phyloP scores from a whole-genome alignment of 2,329 filamentous ascomycete species.

The Penicillium psychrosexuale region DNA sequence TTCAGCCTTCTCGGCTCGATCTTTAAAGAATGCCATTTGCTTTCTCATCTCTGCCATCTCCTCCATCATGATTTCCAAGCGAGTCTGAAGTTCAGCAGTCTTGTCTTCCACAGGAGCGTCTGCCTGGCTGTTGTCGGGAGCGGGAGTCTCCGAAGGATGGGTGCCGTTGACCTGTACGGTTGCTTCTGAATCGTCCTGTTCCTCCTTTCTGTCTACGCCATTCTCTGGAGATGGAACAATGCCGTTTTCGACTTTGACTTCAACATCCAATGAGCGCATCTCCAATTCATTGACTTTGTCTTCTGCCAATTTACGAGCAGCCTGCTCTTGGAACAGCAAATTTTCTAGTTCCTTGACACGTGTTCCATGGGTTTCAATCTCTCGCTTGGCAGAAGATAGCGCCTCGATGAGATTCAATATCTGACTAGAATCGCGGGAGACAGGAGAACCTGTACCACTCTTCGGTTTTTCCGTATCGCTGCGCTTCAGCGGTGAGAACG shows the following conservation, averaged over 20 bases:
- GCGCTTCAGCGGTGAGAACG: conserved; percentile 63
- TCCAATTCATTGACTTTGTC: conserved; percentile 71
- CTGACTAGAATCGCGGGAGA: conserved; percentile 62
- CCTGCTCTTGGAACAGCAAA: conserved; percentile 72
- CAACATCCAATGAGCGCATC: conserved; percentile 50
- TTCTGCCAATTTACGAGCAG: conserved; percentile 79
- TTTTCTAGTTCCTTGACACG: conserved; percentile 79
- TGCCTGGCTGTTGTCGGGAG: conserved; percentile 11
- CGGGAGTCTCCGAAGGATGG: conserved; percentile 7
- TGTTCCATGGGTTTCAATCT: conserved; percentile 77
- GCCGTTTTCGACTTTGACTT: conserved; percentile 46
- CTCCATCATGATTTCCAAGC: conserved; percentile 70
- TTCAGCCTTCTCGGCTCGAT: conserved; percentile 77
- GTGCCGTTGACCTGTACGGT: conserved; percentile 13
- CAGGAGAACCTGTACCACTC: conserved; percentile 45
- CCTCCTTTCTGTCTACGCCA: conserved; percentile 9
- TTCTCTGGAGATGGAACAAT: conserved; percentile 44
- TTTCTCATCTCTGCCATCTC: conserved; percentile 79
- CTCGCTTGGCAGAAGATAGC: conserved; percentile 76
- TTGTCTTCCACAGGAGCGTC: conserved; percentile 38
- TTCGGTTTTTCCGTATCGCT: conserved; percentile 72
- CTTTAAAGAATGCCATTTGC: conserved; percentile 74
- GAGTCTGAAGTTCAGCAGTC: conserved; percentile 59
- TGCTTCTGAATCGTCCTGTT: background rate
- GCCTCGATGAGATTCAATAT: conserved; percentile 82